Conservation (phyloP, 2,329 filamentous ascomycete genomes). For the Hymenoscyphus albidus region DNA sequence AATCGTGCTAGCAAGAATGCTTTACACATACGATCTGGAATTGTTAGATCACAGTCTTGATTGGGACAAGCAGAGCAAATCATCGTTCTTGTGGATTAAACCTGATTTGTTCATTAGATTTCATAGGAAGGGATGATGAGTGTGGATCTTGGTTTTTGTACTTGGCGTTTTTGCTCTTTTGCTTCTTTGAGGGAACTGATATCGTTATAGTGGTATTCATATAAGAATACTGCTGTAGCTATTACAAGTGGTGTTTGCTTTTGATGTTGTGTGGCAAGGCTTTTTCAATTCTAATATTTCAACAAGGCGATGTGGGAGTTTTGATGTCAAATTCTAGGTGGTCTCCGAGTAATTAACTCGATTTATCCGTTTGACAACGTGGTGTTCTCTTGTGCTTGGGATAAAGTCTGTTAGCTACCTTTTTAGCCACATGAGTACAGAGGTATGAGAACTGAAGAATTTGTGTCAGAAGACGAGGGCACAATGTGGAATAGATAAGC, state of each 20-base stretch:
- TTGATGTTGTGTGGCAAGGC: not conserved
- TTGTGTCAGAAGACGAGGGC: too few relatives aligned
- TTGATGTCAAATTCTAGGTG: not conserved
- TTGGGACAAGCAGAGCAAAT: slow-evolving; percentile 25
- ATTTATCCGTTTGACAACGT: too few relatives aligned
- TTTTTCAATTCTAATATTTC: not conserved
- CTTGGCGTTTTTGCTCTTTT: not conserved
- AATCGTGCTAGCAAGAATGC: slow-evolving; percentile 23
- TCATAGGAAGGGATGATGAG: not conserved
- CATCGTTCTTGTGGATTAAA: slow-evolving; percentile 30
- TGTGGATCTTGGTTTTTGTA: not conserved
- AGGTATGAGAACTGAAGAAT: too few relatives aligned
- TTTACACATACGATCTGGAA: slow-evolving; percentile 14
- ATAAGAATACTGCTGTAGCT: too few relatives aligned
- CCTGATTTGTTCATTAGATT: slow-evolving; percentile 10
- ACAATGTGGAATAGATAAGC: too few relatives aligned
- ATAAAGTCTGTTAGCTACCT: too few relatives aligned
- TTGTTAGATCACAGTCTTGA: slow-evolving; percentile 24
- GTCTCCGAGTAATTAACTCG: not conserved
- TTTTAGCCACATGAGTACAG: too few relatives aligned
- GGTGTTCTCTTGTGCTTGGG: too few relatives aligned
- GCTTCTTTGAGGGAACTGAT: not conserved
- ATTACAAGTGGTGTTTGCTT: not conserved
- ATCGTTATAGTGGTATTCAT: too few relatives aligned
- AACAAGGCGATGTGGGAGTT: not conserved